Conservation (phyloP, 2,329 filamentous ascomycete species). For the Fusarium tjaetaba region DNA sequence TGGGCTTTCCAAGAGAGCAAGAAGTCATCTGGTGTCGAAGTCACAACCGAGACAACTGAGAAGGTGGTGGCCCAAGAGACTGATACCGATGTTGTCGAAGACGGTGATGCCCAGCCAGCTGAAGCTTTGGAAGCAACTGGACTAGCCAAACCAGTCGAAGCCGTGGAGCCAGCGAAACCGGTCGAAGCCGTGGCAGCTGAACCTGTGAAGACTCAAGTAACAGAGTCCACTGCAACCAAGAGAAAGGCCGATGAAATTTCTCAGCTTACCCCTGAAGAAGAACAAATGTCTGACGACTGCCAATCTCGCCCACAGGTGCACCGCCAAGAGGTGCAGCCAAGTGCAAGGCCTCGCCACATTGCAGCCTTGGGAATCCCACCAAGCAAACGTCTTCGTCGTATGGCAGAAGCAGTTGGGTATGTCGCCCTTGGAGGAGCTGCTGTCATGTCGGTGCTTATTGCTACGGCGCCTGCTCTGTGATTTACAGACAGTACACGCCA, state of each 20-base stretch:
- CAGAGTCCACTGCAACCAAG: not conserved
- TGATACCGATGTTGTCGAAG: not conserved
- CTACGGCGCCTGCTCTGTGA: slow-evolving; percentile 48
- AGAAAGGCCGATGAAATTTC: slow-evolving; percentile 46
- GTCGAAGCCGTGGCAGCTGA: not conserved
- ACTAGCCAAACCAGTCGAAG: not conserved
- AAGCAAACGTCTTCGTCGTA: slow-evolving; percentile 48
- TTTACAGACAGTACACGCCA: not conserved
- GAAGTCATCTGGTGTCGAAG: slow-evolving; percentile 1
- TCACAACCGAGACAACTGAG: not conserved
- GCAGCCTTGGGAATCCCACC: slow-evolving; percentile 19
- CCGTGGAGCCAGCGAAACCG: not conserved
- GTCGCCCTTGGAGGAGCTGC: slow-evolving; percentile 51
- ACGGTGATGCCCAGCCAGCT: not conserved
- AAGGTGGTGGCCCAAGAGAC: not conserved
- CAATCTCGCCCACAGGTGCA: not conserved
- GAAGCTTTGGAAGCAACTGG: not conserved
- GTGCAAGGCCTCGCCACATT: not conserved
- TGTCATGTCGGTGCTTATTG: slow-evolving; percentile 54
- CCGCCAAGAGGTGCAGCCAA: not conserved
- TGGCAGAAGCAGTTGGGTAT: slow-evolving; percentile 50
- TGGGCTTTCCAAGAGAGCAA: slow-evolving; percentile 46
- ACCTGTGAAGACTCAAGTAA: not conserved
- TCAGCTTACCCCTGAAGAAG: slow-evolving; percentile 24
- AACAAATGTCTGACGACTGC: not conserved